Evolutionary conservation across 2,329 filamentous ascomycete genomes (phyloP), one percentile per base, ranked within the genome.

Genomic region (Calonectria multiphialidica): DNA sequence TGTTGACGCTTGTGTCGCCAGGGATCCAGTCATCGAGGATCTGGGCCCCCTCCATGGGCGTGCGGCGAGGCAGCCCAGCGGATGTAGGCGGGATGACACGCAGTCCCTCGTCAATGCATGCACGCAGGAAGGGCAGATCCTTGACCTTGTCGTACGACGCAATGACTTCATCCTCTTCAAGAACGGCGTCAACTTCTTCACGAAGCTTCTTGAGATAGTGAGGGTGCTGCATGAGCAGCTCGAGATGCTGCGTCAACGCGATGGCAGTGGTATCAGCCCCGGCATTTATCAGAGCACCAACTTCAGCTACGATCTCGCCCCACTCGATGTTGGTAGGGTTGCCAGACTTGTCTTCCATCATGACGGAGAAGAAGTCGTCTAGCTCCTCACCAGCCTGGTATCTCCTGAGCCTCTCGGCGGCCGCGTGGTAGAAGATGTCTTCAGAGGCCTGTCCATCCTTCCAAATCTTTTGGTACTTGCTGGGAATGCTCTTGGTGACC

Each of bases 231-330:
- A 90, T 80, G 2, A 91, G 83, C 71, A 87, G 83, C 76, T 86
- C 87, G 76, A 90, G 82, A 53, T 86, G 86, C 72, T 90, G 88
- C 10, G 84, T 83, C 72, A 91, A 84, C 9, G 88, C 82, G 81
- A 81, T 82, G 42, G 79, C 80, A 2, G 88, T 89, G 0, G 88
- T 90, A 45, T 85, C 86, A 25, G 82, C 84, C 18, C 88, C 88
- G 2, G 88, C 88, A 74, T 83, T 84, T 73, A 85, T 86, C 83
- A 90, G 89, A 79, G 86, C 88, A 67, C 79, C 82, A 42, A 89
- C 82, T 76, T 91, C 89, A 15, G 89, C 88, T 1, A 89, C 85
- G 16, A 90, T 88, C 79, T 91, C 89, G 25, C 89, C 89, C 84
- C 84, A 89, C 74, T 90, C 87, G 3, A 91, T 84, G 44, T 68